These are phyloP conservation scores for Rhodotorula sp. DNA, from an alignment of 1,284 basidiomycete species.

Conservation along the genomic window DNA sequence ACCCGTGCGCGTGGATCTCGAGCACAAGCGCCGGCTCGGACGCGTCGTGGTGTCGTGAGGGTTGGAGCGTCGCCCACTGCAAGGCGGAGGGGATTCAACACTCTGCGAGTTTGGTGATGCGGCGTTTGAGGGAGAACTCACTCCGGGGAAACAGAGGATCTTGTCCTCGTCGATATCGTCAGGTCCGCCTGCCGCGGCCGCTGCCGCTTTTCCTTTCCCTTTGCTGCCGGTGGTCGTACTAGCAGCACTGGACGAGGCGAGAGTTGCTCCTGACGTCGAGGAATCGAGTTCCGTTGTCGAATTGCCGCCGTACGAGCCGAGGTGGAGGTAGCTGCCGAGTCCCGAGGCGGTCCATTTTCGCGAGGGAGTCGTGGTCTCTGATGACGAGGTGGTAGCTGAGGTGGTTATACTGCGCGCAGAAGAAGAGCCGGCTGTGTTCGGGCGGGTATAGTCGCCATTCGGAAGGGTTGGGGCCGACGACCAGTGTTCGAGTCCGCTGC, in stretches of 20 bases:
- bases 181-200: not conserved
- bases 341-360: not conserved
- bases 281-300: not conserved
- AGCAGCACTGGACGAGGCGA: not conserved
- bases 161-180: conserved; percentile 29
- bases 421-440: not conserved
- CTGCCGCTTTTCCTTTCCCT: conserved; percentile 4
- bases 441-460: no score
- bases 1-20: conserved; percentile 36
- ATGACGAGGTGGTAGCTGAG: not conserved
- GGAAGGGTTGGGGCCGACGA: not conserved
- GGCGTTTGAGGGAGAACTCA: conserved; percentile 1
- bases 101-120: not conserved
- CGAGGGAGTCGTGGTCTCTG: not conserved
- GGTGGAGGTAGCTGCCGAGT: not conserved
- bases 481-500: not conserved
- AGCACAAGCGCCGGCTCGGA: conserved; percentile 38
- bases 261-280: not conserved
- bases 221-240: not conserved
- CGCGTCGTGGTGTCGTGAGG: conserved; percentile 16
- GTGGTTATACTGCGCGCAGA: not conserved
- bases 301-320: not conserved
- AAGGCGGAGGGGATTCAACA: no score
- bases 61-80: conserved; percentile 34
- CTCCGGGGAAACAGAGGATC: conserved; percentile 36